Percentiles rank a stretch among this genome's conserved stretches.
These are phyloP conservation scores for Xylaria acuta DNA, from an alignment of 495 filamentous ascomycete species.

Conservation along the genomic window DNA sequence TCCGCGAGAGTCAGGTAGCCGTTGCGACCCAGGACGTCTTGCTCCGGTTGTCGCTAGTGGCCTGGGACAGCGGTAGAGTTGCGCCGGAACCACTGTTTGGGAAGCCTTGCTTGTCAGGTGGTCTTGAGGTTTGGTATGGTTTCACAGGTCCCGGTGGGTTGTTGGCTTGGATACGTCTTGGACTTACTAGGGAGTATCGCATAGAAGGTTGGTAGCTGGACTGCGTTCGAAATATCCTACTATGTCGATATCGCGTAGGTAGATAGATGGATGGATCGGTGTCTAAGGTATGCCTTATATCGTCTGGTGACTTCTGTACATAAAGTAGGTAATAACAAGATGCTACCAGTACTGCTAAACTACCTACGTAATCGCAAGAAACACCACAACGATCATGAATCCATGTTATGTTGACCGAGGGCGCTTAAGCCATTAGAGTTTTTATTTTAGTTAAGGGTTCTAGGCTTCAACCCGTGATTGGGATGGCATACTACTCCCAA, in stretches of 20 bases:
- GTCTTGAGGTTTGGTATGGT: background rate
- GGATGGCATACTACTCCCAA: background rate
- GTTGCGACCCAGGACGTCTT: background rate
- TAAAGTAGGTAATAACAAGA: background rate
- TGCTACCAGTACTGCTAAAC: background rate
- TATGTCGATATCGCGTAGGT: background rate
- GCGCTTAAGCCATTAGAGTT: too few relatives aligned
- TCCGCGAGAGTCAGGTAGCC: background rate
- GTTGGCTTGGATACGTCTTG: background rate
- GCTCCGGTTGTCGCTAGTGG: background rate
- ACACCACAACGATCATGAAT: background rate
- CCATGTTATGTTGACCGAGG: too few relatives aligned
- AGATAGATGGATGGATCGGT: background rate
- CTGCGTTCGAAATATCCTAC: background rate
- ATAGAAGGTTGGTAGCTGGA: background rate
- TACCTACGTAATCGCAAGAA: background rate
- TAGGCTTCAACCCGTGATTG: background rate
- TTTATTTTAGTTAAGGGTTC: background rate
- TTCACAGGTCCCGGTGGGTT: background rate
- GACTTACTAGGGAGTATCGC: background rate
- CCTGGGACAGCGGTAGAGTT: background rate
- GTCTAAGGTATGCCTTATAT: too few relatives aligned
- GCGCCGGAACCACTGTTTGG: background rate
- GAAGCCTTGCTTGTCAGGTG: background rate
- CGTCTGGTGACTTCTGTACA: background rate